Base-by-base conservation (phyloP, 805 yeast genomes). In the Teunomyces pallodes region DNA sequence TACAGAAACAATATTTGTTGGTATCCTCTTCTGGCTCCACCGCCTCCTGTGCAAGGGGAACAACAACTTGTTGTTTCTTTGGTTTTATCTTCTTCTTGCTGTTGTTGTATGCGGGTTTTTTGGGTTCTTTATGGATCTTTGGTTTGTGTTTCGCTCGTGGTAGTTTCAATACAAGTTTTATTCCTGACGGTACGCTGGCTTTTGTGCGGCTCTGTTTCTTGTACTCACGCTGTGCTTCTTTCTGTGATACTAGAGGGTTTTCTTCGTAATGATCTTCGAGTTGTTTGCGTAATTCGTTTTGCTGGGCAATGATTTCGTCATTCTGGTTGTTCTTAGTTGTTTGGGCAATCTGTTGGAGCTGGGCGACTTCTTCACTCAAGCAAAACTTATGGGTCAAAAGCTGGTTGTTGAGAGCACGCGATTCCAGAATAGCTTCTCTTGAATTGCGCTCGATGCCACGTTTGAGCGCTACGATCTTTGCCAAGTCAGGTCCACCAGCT, bases 201-300 rank as follows among this genome's bases (percentile, higher is more conserved):
- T 20, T 7, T 27, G 35, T 24, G 13, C 30, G 31, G 6, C 29
- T n/a, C 31, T 12, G 39, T 9, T 42, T 42, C 10, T 14, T 31
- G 12, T 14, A 9, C 13, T 31, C 43, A 14, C 9, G 43, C 10
- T 24, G 17, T 2, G 76, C 75, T 48, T 72, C 76, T 13, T 54
- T 58, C 48, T 70, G 76, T 6, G 76, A 71, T 3, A 51, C 48
- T 31, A 72, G 57, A 2, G 77, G 77, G 43, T 67, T 50, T 33
- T 60, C 55, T 13, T 54, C 51, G 50, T 73, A 73, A 51, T 73
- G 77, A 5, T 59, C 50, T 26, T 52, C 61, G 17, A 73, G 58
- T 49, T 68, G 67, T 33, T 56, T 55, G 33, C 72, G 54, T 12
- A 72, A 58, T 17, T 51, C 52, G 26, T 59, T 57, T 35, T 52